Conservation (phyloP, 345 rosid species). For the Trapa bicornis region DNA sequence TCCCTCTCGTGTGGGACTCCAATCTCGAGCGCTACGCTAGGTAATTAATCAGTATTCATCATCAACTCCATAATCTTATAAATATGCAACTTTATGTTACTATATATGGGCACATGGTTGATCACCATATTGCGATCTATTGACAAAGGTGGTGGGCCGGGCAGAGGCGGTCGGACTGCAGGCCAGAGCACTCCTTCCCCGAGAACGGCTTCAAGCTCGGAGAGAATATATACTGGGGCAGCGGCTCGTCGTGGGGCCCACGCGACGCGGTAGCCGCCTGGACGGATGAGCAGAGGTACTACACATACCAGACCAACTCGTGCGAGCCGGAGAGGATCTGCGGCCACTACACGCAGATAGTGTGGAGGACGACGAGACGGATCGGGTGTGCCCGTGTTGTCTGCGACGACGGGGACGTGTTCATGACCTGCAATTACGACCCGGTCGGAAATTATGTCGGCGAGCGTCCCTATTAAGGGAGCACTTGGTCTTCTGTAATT, state of each 20-base stretch:
- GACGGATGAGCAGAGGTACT: conserved; percentile 70
- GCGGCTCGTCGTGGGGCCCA: conserved; percentile 51
- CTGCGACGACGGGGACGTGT: conserved; percentile 67
- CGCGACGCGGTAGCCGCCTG: conserved; percentile 57
- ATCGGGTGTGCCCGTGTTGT: conserved; percentile 74
- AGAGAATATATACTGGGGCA: conserved; percentile 73
- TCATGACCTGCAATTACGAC: conserved; percentile 90
- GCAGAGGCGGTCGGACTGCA: conserved; percentile 49
- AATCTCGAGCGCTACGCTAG: conserved; percentile 55
- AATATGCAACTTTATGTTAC: too few relatives aligned
- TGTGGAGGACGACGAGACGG: conserved; percentile 57
- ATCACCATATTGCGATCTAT: neutral
- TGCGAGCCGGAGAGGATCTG: conserved; percentile 58
- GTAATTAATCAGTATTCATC: neutral
- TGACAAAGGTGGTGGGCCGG: conserved; percentile 37
- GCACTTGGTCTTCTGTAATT: too few relatives aligned
- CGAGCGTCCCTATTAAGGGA: conserved; percentile 45
- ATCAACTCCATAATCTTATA: too few relatives aligned
- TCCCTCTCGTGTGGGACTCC: conserved; percentile 54
- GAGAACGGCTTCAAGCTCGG: conserved; percentile 51
- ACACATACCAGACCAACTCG: conserved; percentile 37
- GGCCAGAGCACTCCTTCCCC: conserved; percentile 50
- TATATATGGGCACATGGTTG: neutral
- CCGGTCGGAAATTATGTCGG: conserved; percentile 78
- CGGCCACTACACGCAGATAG: conserved; percentile 82